Evolutionary conservation across 331 rosid species (phyloP), one percentile per base, ranked within the genome.

Genomic region (Malus hybrid): DNA sequence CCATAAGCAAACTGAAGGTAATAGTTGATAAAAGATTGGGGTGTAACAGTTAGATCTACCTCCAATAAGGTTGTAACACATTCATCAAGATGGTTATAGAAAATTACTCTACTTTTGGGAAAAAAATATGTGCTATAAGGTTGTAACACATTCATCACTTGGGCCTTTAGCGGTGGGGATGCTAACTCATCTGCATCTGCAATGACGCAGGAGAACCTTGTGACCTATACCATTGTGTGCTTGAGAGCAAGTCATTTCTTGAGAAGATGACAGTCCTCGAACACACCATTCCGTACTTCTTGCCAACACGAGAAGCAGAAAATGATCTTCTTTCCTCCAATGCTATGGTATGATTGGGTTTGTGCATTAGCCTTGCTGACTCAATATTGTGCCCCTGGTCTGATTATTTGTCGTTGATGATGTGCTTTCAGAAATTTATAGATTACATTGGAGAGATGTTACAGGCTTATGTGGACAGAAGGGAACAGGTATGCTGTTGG

Each of bases 241-340:
- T 94, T 64, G 96, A 95, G 85, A 90, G 97, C 73, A 95, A 90
- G 90, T 95, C 97, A 64, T 95, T 95, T 87, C 97, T 95, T 79
- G 96, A 95, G 87, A 95, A 90, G 86, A 85, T 95, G 97, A 83
- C 92, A 44, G 97, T 95, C 74, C 79, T 87, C 70, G 99, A 95
- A 79, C 99, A 95, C 88, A 92, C 97, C 12, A 71, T 89, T 82
- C 97, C 99, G n/a, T 92, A 90, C 81, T 92, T 95, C 84, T 80
- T 95, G 80, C 97, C 99, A 15, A 79, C 88, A 68, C 86, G 90
- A 34, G 97, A 92, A 84, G 86, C 87, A 54, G 99, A 95, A 88
- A 95, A 84, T 73, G 96, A 87, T 73, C 93, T 89, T 66, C 99
- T 92, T 73, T 89, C 93, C 78, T 87, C 93, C 73, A 95, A 89